Evolutionary conservation across 2,329 filamentous ascomycete genomes (phyloP), one percentile per base, ranked within the genome.

Genomic region (Botryosphaeria dothidea): DNA sequence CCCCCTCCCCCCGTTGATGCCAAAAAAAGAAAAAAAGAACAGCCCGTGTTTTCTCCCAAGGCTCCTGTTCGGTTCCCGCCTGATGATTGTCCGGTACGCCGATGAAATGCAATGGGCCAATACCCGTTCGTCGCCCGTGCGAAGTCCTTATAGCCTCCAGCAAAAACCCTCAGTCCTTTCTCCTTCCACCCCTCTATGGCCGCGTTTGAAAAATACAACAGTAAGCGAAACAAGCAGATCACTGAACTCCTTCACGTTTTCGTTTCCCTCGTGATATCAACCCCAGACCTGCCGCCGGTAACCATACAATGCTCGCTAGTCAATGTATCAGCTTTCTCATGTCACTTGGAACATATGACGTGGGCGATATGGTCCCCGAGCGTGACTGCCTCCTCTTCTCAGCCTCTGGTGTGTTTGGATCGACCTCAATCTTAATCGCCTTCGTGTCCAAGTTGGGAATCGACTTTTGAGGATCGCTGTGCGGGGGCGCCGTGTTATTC

Each of bases 401-500:
- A 46, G 11, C 13, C 38, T 38, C 64, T 7, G 27, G 11, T 7
- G 41, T 36, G 19, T 45, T 25, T 7, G 15, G 17, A 7, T 63
- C 38, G 23, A 5, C 11, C 23, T 63, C 46, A 13, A 25, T 5
- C 48, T 45, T 54, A 17, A 34, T 31, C n/a, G 17, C n/a, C 31
- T 54, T 51, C 17, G 58, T 62, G 13, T 62, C 58, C 45, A 62
- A 27, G n/a, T n/a, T 46, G 25, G 43, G 27, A 2, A 29, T 3
- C 23, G 8, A 6, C 19, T 56, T 64, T 3, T 51, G 17, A 6
- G 64, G 64, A 8, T 65, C 63, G 34, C 25, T 36, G 27, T 68
- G 45, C 7, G 66, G 67, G 48, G 67, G 66, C 2, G 70, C 71
- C 15, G 71, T 69, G 36, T 78, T 77, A 69, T 73, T 74, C 27